Percentiles rank a stretch among this genome's conserved stretches.
These are phyloP conservation scores for Maudiozyma saulgeensis DNA, from an alignment of 805 yeast species.

Conservation along the genomic window DNA sequence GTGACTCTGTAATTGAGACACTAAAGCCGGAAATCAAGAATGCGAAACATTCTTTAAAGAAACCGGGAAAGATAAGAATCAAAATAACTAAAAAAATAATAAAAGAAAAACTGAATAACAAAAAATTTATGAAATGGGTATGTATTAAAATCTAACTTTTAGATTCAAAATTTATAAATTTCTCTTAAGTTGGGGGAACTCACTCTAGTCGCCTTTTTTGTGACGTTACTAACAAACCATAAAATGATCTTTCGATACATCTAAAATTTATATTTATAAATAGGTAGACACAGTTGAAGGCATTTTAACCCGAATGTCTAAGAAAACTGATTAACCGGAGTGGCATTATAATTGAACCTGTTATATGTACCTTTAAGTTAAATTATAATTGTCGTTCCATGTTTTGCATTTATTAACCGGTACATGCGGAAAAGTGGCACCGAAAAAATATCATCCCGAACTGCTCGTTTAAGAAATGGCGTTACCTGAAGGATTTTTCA, in stretches of 20 bases:
- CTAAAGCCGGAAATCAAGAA: neutral
- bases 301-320: constrained; percentile 4
- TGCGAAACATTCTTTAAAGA: neutral
- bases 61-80: neutral
- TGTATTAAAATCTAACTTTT: constrained; percentile 2
- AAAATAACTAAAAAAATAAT: constrained; percentile 15
- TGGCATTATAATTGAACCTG: neutral
- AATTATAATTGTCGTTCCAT: too few relatives aligned
- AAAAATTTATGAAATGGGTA: constrained; percentile 24
- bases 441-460: neutral
- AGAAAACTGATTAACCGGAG: neutral
- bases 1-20: neutral
- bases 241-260: neutral
- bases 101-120: constrained; percentile 17
- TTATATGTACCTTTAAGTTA: too few relatives aligned
- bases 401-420: neutral
- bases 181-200: neutral
- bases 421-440: neutral
- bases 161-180: neutral
- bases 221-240: neutral
- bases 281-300: constrained; percentile 10
- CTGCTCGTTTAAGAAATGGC: neutral
- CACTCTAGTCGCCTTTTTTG: neutral
- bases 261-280: too few relatives aligned
- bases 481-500: neutral